Evolutionary conservation across 176 grass and related monocot genomes (phyloP).

Genomic region (Bothriochloa decipiens): DNA sequence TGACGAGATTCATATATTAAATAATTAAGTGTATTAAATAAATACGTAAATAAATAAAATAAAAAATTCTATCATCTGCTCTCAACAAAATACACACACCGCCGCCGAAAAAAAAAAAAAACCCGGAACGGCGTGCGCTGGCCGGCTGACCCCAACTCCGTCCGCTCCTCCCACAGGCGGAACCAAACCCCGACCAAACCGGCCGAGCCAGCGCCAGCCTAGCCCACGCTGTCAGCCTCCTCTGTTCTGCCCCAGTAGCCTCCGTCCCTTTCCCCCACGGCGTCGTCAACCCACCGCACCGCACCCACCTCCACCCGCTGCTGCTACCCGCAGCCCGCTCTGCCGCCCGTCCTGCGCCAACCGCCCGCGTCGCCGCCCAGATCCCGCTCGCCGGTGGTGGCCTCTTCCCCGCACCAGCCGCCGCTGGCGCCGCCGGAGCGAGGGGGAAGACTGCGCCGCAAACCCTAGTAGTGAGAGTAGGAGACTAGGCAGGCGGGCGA

Average conservation of each 20-base stretch:
- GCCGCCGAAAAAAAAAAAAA: neutral
- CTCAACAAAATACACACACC: neutral
- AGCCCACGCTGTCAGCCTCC: conserved; percentile 29
- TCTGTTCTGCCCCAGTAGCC: too few relatives aligned
- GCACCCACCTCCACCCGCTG: neutral
- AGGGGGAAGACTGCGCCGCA: neutral
- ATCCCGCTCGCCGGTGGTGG: conserved; percentile 43
- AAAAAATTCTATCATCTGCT: too few relatives aligned
- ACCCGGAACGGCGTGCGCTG: neutral
- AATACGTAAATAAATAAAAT: too few relatives aligned
- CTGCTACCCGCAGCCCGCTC: neutral
- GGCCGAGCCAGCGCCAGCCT: conserved; percentile 48
- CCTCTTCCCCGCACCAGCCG: neutral
- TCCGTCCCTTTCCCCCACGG: neutral
- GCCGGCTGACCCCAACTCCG: neutral
- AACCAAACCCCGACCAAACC: neutral
- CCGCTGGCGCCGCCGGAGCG: conserved; percentile 22
- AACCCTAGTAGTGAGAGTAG: conserved; percentile 6
- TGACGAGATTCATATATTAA: too few relatives aligned
- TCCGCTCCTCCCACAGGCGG: too few relatives aligned
- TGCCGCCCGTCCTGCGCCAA: neutral
- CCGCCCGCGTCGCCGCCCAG: neutral
- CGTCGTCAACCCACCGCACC: conserved; percentile 42
- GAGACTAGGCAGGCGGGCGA: neutral
- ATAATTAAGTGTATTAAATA: too few relatives aligned